A percentile compares a stretch with the other conserved stretches of the same genome.
Conservation (phyloP, 306 rosid genomes). For the Mimosa bimucronata region DNA sequence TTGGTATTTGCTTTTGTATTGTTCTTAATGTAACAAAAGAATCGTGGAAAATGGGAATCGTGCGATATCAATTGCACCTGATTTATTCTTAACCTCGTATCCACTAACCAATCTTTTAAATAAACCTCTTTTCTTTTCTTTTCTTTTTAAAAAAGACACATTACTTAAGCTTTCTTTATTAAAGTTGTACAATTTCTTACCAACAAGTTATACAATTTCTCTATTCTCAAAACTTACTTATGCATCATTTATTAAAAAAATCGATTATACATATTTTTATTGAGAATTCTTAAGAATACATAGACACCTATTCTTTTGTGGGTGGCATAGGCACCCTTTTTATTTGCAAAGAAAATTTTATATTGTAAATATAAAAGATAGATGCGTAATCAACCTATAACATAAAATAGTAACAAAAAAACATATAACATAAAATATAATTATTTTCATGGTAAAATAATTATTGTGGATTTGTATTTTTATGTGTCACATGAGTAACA, state of each 20-base stretch:
- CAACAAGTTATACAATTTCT: not conserved
- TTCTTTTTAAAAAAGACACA: not conserved
- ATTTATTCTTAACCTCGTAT: slow-evolving; percentile 17
- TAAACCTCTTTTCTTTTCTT: not conserved
- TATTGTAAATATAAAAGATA: too few species aligned
- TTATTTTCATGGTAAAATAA: too few species aligned
- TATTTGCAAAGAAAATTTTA: not conserved
- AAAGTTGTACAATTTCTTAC: not conserved
- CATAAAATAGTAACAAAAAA: too few species aligned
- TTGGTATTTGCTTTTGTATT: slow-evolving; percentile 38
- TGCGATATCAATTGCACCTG: slow-evolving; percentile 27
- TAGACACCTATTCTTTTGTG: not conserved
- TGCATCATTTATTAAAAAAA: not conserved
- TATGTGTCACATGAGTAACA: too few species aligned
- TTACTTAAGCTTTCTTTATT: not conserved
- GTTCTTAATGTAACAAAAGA: slow-evolving; percentile 38
- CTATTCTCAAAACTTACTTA: not conserved
- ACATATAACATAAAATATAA: too few species aligned
- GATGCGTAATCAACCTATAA: not conserved
- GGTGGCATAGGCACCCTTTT: too few species aligned
- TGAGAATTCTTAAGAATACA: not conserved
- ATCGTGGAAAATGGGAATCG: slow-evolving; percentile 5
- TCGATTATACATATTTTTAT: not conserved
- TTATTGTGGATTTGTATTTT: not conserved
- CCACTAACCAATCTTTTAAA: not conserved